Evolutionary conservation across 495 filamentous ascomycete genomes (phyloP).

Genomic region (Corynascus novoguineensis): DNA sequence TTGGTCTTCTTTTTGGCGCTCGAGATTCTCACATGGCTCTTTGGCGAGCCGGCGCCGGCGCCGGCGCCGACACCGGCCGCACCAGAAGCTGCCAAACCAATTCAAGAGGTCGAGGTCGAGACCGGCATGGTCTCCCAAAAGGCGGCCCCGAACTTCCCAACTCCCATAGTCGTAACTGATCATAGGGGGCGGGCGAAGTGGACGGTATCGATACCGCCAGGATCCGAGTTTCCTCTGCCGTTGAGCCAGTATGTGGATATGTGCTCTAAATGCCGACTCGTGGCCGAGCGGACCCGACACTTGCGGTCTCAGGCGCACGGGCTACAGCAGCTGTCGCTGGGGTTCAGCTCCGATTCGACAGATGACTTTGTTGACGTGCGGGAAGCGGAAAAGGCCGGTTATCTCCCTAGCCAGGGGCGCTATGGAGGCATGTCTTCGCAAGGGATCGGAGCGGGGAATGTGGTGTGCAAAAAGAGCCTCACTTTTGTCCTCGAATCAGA

Average conservation of each 20-base stretch:
- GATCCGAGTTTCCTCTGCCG: constrained; percentile 52
- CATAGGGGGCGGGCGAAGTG: constrained; percentile 53
- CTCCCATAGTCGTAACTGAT: constrained; percentile 55
- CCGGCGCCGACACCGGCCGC: constrained; percentile 18
- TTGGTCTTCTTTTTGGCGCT: constrained; percentile 33
- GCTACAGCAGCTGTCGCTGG: constrained; percentile 36
- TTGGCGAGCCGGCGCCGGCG: constrained; percentile 13
- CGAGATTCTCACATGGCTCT: constrained; percentile 22
- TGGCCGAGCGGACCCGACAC: constrained; percentile 46
- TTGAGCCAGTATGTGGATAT: constrained; percentile 55
- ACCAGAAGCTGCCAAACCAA: constrained; percentile 22
- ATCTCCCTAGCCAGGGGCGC: constrained; percentile 39
- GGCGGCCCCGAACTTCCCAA: constrained; percentile 50
- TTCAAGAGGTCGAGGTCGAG: constrained; percentile 19
- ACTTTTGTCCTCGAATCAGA: constrained; percentile 64
- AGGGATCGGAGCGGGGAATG: constrained; percentile 31
- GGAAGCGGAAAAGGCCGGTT: constrained; percentile 54
- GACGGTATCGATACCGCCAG: constrained; percentile 64
- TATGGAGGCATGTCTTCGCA: not conserved
- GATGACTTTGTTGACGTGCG: constrained; percentile 65
- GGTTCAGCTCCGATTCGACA: constrained; percentile 54
- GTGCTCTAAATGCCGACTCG: constrained; percentile 52
- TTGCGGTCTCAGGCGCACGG: constrained; percentile 37
- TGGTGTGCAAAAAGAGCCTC: constrained; percentile 57
- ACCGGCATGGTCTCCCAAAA: constrained; percentile 48